Evolutionary conservation across 768 basidiomycete species (phyloP).

Genomic region (Hemileccinum rubropunctum): DNA sequence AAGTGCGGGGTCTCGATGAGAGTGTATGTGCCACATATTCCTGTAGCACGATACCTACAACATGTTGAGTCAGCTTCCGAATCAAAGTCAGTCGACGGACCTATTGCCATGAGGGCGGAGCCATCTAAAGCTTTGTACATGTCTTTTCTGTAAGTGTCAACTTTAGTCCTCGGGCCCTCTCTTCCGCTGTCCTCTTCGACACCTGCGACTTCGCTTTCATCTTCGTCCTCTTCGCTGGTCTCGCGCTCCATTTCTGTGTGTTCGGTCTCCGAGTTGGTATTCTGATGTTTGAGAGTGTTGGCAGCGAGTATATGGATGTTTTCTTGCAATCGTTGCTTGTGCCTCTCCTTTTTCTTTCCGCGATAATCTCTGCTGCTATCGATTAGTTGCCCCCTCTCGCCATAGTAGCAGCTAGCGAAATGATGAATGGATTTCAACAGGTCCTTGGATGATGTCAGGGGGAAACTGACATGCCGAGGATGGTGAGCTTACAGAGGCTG

Average conservation of each 20-base stretch:
- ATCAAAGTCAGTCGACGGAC: slow-evolving; percentile 35
- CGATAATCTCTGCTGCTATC: slow-evolving; percentile 50
- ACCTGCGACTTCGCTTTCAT: slow-evolving; percentile 8
- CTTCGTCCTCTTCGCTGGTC: slow-evolving; percentile 14
- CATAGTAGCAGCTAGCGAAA: slow-evolving; percentile 56
- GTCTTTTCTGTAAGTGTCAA: slow-evolving; percentile 35
- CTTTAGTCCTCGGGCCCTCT: slow-evolving; percentile 3
- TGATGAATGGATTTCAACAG: slow-evolving; percentile 51
- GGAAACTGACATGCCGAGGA: neutral
- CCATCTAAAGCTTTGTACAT: slow-evolving; percentile 80
- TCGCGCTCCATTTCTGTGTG: slow-evolving; percentile 14
- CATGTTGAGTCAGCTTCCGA: neutral
- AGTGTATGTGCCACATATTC: slow-evolving; percentile 50
- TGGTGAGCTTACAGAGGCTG: slow-evolving; percentile 48
- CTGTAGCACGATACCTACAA: slow-evolving; percentile 63
- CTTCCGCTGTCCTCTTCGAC: slow-evolving; percentile 7
- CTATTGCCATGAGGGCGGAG: slow-evolving; percentile 68
- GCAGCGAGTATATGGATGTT: slow-evolving; percentile 24
- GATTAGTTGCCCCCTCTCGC: slow-evolving; percentile 55
- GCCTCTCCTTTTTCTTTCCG: slow-evolving; percentile 37
- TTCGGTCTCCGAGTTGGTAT: slow-evolving; percentile 9
- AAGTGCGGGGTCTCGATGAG: neutral
- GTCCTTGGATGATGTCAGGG: slow-evolving; percentile 39
- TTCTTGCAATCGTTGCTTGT: slow-evolving; percentile 2
- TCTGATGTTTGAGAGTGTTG: neutral